These are phyloP conservation scores for Punica granatum DNA, from an alignment of 345 rosid genomes.

Conservation along the genomic window DNA sequence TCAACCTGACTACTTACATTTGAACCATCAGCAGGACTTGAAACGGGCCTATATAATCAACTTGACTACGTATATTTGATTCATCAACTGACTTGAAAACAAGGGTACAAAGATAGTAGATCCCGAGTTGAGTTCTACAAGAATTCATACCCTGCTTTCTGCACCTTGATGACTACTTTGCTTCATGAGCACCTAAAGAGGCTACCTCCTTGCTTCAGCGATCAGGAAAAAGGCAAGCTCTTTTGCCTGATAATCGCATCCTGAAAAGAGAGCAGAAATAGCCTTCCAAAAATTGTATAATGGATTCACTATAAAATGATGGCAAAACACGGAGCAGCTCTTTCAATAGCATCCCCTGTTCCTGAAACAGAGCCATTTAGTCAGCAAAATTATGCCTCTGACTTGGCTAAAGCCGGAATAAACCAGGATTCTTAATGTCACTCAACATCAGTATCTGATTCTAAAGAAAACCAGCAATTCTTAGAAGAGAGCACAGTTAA, in stretches of 20 bases:
- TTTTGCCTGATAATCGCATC: background rate
- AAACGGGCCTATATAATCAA: background rate
- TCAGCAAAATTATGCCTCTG: background rate
- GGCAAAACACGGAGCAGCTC: background rate
- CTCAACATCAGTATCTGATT: background rate
- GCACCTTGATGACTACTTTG: background rate
- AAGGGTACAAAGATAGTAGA: background rate
- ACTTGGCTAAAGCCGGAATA: background rate
- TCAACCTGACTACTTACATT: too few relatives aligned
- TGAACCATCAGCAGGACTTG: too few relatives aligned
- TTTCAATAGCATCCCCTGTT: background rate
- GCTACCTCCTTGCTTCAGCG: background rate
- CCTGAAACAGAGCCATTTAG: background rate
- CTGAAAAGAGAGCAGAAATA: background rate
- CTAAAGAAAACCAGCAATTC: too few relatives aligned
- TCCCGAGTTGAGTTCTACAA: background rate
- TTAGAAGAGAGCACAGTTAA: background rate
- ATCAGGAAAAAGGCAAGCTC: background rate
- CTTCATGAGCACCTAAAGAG: background rate
- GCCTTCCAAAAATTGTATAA: background rate
- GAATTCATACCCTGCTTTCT: background rate
- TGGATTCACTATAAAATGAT: background rate
- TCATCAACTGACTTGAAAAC: background rate
- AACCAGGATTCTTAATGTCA: background rate
- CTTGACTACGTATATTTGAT: background rate